A percentile compares a stretch with the other conserved stretches of the same genome.
Evolutionary conservation across 805 yeast species (phyloP).

Genomic region (Saccharomycopsis fodiens): DNA sequence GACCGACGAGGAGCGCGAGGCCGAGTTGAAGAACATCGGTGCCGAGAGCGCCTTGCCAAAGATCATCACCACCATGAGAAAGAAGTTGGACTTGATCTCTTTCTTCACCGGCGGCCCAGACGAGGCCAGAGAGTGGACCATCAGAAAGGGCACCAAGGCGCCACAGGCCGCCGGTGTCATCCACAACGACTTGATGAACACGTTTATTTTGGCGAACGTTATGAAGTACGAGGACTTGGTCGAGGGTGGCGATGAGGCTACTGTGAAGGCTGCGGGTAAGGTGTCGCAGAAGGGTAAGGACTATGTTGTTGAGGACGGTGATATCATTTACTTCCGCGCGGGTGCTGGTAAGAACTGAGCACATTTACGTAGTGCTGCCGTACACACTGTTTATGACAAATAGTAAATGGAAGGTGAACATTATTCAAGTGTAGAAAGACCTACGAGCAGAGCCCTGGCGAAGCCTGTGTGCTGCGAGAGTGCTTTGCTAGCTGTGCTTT

Average conservation of each 20-base stretch:
- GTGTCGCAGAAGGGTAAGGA: slow-evolving; percentile 88
- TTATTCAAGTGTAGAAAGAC: no score
- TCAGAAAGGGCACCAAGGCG: slow-evolving; percentile 84
- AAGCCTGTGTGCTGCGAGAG: not conserved
- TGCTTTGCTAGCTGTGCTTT: not conserved
- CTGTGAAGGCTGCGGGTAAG: slow-evolving; percentile 84
- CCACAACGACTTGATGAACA: slow-evolving; percentile 90
- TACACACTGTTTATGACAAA: no score
- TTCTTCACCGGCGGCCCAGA: slow-evolving; percentile 95
- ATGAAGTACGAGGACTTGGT: slow-evolving; percentile 76
- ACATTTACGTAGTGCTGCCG: no score
- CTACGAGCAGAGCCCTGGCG: no score
- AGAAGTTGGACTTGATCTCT: slow-evolving; percentile 77
- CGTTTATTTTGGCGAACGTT: slow-evolving; percentile 90
- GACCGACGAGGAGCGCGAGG: slow-evolving; percentile 72
- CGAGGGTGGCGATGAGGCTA: slow-evolving; percentile 72
- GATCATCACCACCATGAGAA: slow-evolving; percentile 82
- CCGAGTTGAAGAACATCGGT: slow-evolving; percentile 66
- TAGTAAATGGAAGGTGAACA: no score
- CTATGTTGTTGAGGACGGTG: slow-evolving; percentile 93
- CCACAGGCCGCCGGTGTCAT: slow-evolving; percentile 99
- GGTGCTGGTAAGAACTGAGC: slow-evolving; percentile 80
- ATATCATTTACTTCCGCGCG: slow-evolving; percentile 83
- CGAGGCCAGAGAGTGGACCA: slow-evolving; percentile 98
- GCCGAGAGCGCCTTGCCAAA: slow-evolving; percentile 77